phyloP scores from a whole-genome alignment of 164 flowering plant genomes.

The Piper longum region DNA sequence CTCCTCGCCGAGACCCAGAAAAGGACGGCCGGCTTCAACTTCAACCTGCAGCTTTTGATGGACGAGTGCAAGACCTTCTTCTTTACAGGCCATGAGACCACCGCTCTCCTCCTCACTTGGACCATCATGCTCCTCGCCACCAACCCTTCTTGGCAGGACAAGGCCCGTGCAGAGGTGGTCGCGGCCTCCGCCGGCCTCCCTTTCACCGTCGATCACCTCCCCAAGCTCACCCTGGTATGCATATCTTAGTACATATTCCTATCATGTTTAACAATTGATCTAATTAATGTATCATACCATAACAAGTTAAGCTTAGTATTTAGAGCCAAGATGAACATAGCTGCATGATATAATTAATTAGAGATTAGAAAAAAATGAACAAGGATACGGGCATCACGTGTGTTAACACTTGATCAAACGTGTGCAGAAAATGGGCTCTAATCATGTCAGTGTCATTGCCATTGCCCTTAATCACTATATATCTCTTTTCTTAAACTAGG shows the following conservation, averaged over 20 bases:
- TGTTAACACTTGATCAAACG: too few relatives aligned
- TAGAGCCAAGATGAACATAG: too few relatives aligned
- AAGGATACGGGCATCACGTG: too few relatives aligned
- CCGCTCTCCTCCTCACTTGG: conserved; percentile 90
- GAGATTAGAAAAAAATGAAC: too few relatives aligned
- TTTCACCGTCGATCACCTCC: conserved; percentile 60
- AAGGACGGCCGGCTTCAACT: conserved; percentile 29
- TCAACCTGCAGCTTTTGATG: conserved; percentile 59
- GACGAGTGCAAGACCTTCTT: conserved; percentile 97
- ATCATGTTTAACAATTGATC: neutral
- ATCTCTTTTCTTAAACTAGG: too few relatives aligned
- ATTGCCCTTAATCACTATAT: too few relatives aligned
- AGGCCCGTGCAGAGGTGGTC: conserved; percentile 48
- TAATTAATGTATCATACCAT: too few relatives aligned
- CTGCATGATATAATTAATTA: too few relatives aligned
- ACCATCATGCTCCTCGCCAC: conserved; percentile 79
- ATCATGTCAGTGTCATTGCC: too few relatives aligned
- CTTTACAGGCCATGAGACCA: conserved; percentile 93
- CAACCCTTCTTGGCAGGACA: conserved; percentile 86
- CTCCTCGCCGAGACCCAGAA: conserved; percentile 61
- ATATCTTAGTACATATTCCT: neutral
- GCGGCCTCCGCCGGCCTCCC: conserved; percentile 41
- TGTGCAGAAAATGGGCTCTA: too few relatives aligned
- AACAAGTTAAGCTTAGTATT: neutral
- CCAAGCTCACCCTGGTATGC: conserved; percentile 61